phyloP scores from a whole-genome alignment of 2,329 filamentous ascomycete genomes.

The Aspergillus tamarii region DNA sequence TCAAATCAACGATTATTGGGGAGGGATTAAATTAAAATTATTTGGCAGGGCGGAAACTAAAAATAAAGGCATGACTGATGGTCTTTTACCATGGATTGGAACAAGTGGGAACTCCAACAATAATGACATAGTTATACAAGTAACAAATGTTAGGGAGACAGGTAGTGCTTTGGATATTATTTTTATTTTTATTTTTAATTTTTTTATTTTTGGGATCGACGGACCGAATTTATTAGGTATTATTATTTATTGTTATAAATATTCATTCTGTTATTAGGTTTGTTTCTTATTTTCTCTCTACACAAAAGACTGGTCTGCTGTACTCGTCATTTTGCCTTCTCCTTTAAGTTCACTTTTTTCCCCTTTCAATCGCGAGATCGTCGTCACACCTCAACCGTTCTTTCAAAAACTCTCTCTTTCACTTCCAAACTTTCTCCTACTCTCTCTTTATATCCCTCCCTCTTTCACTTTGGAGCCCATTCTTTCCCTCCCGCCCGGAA shows the following conservation, averaged over 20 bases:
- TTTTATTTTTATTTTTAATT: background rate
- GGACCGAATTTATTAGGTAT: no score
- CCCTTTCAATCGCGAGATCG: slow-evolving; percentile 22
- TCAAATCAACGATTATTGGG: slow-evolving; percentile 4
- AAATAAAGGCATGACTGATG: slow-evolving; percentile 17
- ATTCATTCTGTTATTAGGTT: background rate
- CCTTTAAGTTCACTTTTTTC: slow-evolving; percentile 27
- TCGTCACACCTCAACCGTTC: slow-evolving; percentile 5
- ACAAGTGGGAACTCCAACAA: background rate
- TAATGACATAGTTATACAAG: background rate
- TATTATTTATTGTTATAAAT: background rate
- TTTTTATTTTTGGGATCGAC: background rate
- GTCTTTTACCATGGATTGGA: background rate
- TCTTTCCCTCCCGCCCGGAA: background rate
- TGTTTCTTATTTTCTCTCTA: background rate
- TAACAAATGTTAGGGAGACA: no score
- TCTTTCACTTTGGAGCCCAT: background rate
- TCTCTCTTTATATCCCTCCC: background rate
- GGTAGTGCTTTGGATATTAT: background rate
- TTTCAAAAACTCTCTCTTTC: slow-evolving; percentile 1
- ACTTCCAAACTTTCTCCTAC: background rate
- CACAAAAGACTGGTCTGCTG: background rate
- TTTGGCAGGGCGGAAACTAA: slow-evolving; percentile 19
- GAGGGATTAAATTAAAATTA: slow-evolving; percentile 2
- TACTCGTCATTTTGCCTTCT: slow-evolving; percentile 20